phyloP scores from a whole-genome alignment of 1,284 basidiomycete genomes.

The Cutaneotrichosporon cavernicola region DNA sequence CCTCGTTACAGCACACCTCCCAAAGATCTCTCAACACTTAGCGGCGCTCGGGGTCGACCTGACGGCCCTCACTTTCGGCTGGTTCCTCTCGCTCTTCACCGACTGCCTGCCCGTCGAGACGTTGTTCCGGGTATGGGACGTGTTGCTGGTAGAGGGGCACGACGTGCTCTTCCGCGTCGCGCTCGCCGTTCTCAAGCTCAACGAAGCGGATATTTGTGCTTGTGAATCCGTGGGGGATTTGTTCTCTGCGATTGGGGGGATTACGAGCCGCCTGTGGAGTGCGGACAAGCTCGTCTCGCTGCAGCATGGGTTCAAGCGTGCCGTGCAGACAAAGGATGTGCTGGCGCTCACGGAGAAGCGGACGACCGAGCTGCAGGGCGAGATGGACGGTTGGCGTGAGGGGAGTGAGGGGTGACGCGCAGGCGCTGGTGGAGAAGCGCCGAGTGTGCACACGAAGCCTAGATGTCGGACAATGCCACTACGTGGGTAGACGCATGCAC shows the following conservation, averaged over 20 bases:
- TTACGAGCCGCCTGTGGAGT: slow-evolving; percentile 88
- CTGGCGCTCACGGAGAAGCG: slow-evolving; percentile 64
- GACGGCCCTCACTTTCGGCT: slow-evolving; percentile 92
- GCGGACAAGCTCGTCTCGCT: slow-evolving; percentile 79
- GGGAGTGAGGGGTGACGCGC: not conserved
- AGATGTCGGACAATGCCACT: not conserved
- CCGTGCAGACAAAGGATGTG: slow-evolving; percentile 63
- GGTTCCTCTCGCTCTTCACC: slow-evolving; percentile 95
- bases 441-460: no score
- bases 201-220: slow-evolving; percentile 75
- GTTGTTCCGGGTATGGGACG: slow-evolving; percentile 86
- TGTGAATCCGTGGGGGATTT: slow-evolving; percentile 81
- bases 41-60: slow-evolving; percentile 80
- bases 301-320: slow-evolving; percentile 44
- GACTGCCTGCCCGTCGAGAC: slow-evolving; percentile 95
- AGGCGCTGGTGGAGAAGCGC: not conserved
- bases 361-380: slow-evolving; percentile 40
- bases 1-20: slow-evolving; percentile 74
- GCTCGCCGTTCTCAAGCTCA: slow-evolving; percentile 76
- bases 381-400: slow-evolving; percentile 15
- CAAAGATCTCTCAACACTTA: slow-evolving; percentile 74
- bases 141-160: slow-evolving; percentile 91
- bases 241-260: slow-evolving; percentile 77
- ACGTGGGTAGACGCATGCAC: not conserved
- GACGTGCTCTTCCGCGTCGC: slow-evolving; percentile 90